Conservation (phyloP, 176 grass and related monocot genomes). For the Cymbopogon citratus region DNA sequence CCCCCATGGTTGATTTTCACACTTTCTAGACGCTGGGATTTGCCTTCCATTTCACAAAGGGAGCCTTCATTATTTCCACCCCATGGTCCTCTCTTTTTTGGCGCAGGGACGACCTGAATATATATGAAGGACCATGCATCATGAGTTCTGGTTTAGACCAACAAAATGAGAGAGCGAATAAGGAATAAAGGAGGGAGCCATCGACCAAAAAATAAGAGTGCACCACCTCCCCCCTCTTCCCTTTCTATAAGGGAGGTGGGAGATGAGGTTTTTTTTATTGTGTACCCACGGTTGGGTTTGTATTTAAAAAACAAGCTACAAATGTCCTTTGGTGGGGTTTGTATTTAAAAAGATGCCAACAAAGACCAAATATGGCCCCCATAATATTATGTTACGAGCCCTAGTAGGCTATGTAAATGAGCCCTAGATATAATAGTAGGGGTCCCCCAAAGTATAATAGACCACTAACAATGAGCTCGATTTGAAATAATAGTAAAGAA, state of each 20-base stretch:
- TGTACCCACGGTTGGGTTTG: background rate
- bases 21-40: conserved; percentile 12
- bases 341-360: background rate
- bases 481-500: background rate
- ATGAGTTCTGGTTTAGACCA: background rate
- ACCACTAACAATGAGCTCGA: background rate
- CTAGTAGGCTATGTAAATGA: no score
- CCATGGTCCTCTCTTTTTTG: background rate
- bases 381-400: background rate
- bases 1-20: background rate
- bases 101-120: background rate
- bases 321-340: background rate
- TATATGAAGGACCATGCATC: background rate
- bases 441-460: no score
- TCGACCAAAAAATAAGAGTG: no score
- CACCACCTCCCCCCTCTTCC: no score
- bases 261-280: no score
- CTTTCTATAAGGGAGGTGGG: no score
- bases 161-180: background rate
- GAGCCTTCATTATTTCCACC: background rate
- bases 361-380: background rate
- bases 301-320: background rate
- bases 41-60: background rate
- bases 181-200: background rate
- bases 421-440: no score